Evolutionary conservation across 75 land plant species (phyloP).

Genomic region (Sequoia sempervirens): DNA sequence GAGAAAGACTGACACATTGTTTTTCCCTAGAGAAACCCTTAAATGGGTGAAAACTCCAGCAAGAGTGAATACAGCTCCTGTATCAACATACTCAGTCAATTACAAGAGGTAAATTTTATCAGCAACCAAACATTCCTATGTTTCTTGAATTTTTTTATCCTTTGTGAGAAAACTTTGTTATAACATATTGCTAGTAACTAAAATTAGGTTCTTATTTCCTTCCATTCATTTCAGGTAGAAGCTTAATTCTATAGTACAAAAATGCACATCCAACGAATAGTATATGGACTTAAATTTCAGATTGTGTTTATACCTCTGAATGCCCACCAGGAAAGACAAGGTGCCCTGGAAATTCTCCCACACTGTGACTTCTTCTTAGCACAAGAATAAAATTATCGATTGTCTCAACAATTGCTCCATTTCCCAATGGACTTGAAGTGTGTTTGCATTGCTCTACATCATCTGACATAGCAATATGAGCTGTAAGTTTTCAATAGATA

Average conservation of each 20-base stretch:
- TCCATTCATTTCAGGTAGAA: not conserved
- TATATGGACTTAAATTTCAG: not conserved
- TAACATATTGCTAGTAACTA: not conserved
- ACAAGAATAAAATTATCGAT: conserved; percentile 59
- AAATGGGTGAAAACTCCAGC: no score
- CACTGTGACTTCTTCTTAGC: conserved; percentile 76
- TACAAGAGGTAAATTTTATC: no score
- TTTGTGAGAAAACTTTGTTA: not conserved
- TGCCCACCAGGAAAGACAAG: conserved; percentile 98
- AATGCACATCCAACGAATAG: not conserved
- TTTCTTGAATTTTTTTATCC: not conserved
- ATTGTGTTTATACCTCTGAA: conserved; percentile 66
- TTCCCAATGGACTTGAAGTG: conserved; percentile 85
- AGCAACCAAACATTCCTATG: no score
- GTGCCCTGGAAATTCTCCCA: conserved; percentile 94
- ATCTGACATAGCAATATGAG: conserved; percentile 36
- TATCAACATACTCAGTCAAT: no score
- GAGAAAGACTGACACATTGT: no score
- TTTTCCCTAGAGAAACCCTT: no score
- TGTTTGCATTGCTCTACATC: conserved; percentile 64
- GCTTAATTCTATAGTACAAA: not conserved
- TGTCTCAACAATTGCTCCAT: conserved; percentile 94
- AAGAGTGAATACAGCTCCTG: no score
- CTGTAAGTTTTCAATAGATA: conserved; percentile 7
- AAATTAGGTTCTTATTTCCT: not conserved